Evolutionary conservation across 768 basidiomycete species (phyloP).

Genomic region (Russula virescens): DNA sequence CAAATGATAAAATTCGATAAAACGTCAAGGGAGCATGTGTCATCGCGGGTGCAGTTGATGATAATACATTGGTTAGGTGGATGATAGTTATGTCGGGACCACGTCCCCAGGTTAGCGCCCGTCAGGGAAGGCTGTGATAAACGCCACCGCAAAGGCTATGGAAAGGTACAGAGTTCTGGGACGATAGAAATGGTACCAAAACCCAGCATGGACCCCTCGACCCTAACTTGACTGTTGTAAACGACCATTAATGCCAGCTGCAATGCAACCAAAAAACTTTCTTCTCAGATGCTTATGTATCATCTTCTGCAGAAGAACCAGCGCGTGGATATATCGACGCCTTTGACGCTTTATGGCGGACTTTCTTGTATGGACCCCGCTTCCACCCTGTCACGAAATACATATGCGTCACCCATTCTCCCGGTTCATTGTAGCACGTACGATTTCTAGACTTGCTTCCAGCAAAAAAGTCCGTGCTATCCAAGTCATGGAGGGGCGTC

Average conservation of each 20-base stretch:
- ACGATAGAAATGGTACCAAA: not conserved
- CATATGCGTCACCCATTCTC: not conserved
- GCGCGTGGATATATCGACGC: not conserved
- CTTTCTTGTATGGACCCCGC: slow-evolving; percentile 11
- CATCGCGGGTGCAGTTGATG: not conserved
- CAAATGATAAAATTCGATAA: not conserved
- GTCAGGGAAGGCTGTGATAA: not conserved
- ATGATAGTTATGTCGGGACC: not conserved
- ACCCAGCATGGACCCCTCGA: not conserved
- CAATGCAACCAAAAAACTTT: not conserved
- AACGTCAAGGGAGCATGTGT: not conserved
- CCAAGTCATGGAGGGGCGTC: slow-evolving; percentile 8
- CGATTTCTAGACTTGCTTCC: not conserved
- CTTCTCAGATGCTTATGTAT: not conserved
- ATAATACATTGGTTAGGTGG: not conserved
- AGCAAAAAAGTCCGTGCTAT: slow-evolving; percentile 10
- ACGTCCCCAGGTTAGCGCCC: not conserved
- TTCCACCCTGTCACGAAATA: not conserved
- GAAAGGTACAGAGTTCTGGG: not conserved
- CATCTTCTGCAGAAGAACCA: not conserved
- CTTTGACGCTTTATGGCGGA: not conserved
- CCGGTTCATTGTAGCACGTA: not conserved
- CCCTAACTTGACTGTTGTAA: not conserved
- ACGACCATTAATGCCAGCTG: not conserved
- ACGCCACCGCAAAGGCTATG: not conserved